Evolutionary conservation across 768 basidiomycete genomes (phyloP), one percentile per base, ranked within the genome.

Genomic region (Auricularia heimuer): DNA sequence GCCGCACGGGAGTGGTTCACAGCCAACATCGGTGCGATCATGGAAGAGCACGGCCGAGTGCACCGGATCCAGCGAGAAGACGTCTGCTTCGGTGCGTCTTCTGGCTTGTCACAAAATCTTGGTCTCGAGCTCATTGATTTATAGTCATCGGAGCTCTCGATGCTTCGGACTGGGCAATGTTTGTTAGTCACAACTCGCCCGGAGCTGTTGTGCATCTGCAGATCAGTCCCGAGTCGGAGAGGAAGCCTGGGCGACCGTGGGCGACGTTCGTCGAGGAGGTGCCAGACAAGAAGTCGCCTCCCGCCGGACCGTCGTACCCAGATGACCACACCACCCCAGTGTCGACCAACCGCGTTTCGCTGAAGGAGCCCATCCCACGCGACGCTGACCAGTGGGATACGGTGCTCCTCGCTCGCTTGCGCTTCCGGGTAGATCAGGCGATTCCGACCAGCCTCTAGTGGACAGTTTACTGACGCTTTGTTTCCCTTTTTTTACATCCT

Each of bases 101-200:
- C 64, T 64, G 29, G 29, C 8, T 56, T 37, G 33, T 44, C 54
- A 7, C 35, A 37, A 35, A 67, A 36, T 62, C 51, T 62, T 35
- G 60, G 37, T 3, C 62, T 44, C 54, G 34, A 34, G 45, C 62
- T 60, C 4, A 85, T 88, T 69, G 86, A 88, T 47, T 63, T 35
- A 18, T 60, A 83, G 83, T 91, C 29, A 83, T 92, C 37, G 91
- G 91, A 3, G 81, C 87, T 0, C 77, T 94, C 3, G 82, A 84
- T 60, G 82, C 90, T 6, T 80, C 84, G 0, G 86, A 89, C 64
- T 89, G 89, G 73, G 90, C 84, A 0, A 74, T 90, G 33, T 86
- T 91, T 67, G 89, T 92, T 44, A 88, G 87, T 69, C 87, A 90
- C 87, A 90, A 73, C 82, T 80, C 1, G 81, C 86, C 68, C 81